phyloP scores from a whole-genome alignment of 176 grass and related monocot genomes.

The Oryza longistaminata region DNA sequence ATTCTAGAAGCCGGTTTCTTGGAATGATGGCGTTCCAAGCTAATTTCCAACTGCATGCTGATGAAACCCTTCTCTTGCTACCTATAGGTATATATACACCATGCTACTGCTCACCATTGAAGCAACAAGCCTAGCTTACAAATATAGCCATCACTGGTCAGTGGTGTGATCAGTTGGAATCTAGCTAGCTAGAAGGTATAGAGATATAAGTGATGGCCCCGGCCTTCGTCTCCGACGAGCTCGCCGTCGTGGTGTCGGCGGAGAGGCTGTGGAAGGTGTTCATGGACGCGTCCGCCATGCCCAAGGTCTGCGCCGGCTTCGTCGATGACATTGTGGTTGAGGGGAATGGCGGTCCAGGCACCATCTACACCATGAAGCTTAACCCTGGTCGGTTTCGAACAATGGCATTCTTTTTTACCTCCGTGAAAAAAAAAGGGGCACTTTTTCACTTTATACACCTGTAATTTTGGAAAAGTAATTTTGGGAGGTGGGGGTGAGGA shows the following conservation, averaged over 20 bases:
- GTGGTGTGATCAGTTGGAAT: background rate
- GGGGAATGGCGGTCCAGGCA: slow-evolving; percentile 34
- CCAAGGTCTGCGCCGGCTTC: slow-evolving; percentile 23
- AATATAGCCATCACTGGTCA: background rate
- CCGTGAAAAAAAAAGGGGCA: no score
- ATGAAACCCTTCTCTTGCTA: background rate
- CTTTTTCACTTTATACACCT: no score
- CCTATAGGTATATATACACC: background rate
- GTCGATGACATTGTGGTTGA: slow-evolving; percentile 25
- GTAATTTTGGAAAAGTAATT: no score
- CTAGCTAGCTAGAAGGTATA: no score
- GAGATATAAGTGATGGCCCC: slow-evolving; percentile 12
- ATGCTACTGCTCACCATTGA: background rate
- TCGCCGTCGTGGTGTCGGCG: background rate
- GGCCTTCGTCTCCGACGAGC: slow-evolving; percentile 7
- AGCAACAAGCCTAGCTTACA: background rate
- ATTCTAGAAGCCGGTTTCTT: no score
- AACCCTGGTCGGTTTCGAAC: background rate
- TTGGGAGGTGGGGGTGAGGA: no score
- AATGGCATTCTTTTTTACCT: no score
- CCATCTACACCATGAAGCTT: slow-evolving; percentile 33
- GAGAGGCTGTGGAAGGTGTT: slow-evolving; percentile 36
- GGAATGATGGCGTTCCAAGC: no score
- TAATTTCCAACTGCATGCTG: no score
- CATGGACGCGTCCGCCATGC: background rate